phyloP scores from a whole-genome alignment of 2,329 filamentous ascomycete genomes.

The Neonectria magnoliae region DNA sequence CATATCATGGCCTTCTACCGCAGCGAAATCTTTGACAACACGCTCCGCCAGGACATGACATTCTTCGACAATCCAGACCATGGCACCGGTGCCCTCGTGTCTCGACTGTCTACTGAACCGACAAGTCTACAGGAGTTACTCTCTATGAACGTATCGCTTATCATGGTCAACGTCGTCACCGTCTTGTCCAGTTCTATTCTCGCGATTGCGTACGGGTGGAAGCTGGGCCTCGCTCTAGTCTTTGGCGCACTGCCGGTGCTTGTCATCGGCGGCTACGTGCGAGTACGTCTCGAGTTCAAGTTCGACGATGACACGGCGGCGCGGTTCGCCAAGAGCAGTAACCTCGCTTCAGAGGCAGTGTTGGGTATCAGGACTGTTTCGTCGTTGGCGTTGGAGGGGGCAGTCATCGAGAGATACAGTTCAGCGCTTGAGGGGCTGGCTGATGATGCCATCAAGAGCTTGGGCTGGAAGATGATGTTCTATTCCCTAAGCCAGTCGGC shows the following conservation, averaged over 20 bases:
- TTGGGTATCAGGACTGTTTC: slow-evolving; percentile 60
- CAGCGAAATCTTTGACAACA: slow-evolving; percentile 58
- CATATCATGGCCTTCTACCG: slow-evolving; percentile 50
- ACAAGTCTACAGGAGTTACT: slow-evolving; percentile 62
- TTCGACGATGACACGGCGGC: slow-evolving; percentile 56
- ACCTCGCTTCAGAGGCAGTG: slow-evolving; percentile 60
- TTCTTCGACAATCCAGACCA: slow-evolving; percentile 55
- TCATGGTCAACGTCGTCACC: slow-evolving; percentile 58
- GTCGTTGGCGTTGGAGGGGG: slow-evolving; percentile 57
- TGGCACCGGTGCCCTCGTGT: slow-evolving; percentile 52
- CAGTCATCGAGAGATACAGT: slow-evolving; percentile 51
- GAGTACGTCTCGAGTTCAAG: slow-evolving; percentile 59
- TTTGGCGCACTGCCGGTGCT: slow-evolving; percentile 58
- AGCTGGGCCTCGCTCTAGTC: slow-evolving; percentile 58
- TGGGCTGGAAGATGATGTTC: slow-evolving; percentile 53
- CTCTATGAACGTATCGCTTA: slow-evolving; percentile 58
- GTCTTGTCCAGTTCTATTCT: slow-evolving; percentile 57
- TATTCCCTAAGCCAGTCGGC: slow-evolving; percentile 54
- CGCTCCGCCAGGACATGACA: slow-evolving; percentile 64
- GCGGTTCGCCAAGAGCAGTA: slow-evolving; percentile 58
- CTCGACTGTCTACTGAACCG: slow-evolving; percentile 51
- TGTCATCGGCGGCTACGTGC: slow-evolving; percentile 56
- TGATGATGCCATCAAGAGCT: slow-evolving; percentile 39
- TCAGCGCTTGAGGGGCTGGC: slow-evolving; percentile 46
- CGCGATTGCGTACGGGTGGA: slow-evolving; percentile 59